Conservation (phyloP, 257 asterid species). For the Nicotiana tomentosiformis region DNA sequence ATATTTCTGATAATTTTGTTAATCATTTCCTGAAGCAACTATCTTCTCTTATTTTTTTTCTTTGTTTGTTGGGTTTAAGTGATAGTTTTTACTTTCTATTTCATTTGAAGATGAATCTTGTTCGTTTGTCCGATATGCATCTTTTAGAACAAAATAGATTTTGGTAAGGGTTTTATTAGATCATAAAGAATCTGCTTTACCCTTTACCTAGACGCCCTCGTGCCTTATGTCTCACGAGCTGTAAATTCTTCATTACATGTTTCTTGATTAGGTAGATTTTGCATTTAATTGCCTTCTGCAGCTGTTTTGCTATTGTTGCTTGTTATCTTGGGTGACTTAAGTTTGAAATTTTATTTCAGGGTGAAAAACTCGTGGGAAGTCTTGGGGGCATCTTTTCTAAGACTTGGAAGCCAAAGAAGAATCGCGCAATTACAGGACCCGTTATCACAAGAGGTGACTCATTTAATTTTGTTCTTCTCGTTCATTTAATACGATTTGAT, state of each 20-base stretch:
- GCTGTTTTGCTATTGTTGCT: not conserved
- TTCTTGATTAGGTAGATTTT: not conserved
- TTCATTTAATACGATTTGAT: not conserved
- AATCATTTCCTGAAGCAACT: not conserved
- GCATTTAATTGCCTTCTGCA: slow-evolving; percentile 4
- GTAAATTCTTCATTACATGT: not conserved
- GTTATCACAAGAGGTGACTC: slow-evolving; percentile 41
- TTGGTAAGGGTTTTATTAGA: not conserved
- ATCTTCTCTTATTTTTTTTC: not conserved
- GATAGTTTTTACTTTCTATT: not conserved
- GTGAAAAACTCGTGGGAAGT: slow-evolving; percentile 93
- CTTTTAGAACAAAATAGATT: not conserved
- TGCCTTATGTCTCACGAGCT: not conserved
- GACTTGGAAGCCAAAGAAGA: slow-evolving; percentile 93
- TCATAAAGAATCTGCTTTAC: not conserved
- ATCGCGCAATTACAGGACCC: slow-evolving; percentile 70
- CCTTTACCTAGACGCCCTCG: not conserved
- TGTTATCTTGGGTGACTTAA: slow-evolving; percentile 8
- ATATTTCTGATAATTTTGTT: not conserved
- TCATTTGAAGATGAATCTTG: not conserved
- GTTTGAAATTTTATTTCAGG: slow-evolving; percentile 42
- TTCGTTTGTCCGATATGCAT: not conserved
- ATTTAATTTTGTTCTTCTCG: slow-evolving; percentile 10
- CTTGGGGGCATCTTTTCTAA: slow-evolving; percentile 90
- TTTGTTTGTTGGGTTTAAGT: not conserved